Evolutionary conservation across 106 monocot genomes (phyloP), one percentile per base, ranked within the genome.

Genomic region (Iris macrosiphon): DNA sequence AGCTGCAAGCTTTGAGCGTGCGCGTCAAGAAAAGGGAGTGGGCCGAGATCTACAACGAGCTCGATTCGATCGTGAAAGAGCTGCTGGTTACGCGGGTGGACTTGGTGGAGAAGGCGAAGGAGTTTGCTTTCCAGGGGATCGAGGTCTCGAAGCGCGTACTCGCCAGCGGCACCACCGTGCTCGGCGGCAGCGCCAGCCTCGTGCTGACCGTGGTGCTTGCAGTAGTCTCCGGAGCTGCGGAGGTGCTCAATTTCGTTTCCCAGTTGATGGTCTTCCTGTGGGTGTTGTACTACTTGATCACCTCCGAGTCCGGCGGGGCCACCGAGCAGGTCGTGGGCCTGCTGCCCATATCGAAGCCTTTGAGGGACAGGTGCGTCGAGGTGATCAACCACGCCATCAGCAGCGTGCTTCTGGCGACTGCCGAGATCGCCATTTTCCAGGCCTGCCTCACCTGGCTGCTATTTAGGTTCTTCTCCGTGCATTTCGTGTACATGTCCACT

Each of bases 221-320:
- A 31, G 58, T 85, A 5, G 35, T 75, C 51, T 80, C 80, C 7
- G 85, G 85, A 44, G 85, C 85, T 1, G 85, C 80, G 2, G 80
- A 73, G 31, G 71, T 85, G 18, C 12, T 85, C 12, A 80, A 85
- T 51, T 84, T 84, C 19, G 34, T 84, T n/a, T 84, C 79, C 8
- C 75, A 84, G 31, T 37, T 79, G 43, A 84, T 57, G 73, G 76
- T 85, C 2, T 85, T 85, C 60, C 61, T 85, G 11, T 85, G 80
- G 85, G 71, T 85, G 28, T 42, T 85, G 57, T 85, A 80, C 47
- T 80, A 80, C 27, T 51, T 85, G 31, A 85, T 80, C 68, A 80
- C 85, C 2, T 63, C 76, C 3, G 80, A 76, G 21, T 72, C 76
- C 0, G 75, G 75, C 2, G 80, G 85, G 11, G 85, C 65, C 4